Evolutionary conservation across 2,329 filamentous ascomycete genomes (phyloP).

Genomic region (Colletotrichum tanaceti): DNA sequence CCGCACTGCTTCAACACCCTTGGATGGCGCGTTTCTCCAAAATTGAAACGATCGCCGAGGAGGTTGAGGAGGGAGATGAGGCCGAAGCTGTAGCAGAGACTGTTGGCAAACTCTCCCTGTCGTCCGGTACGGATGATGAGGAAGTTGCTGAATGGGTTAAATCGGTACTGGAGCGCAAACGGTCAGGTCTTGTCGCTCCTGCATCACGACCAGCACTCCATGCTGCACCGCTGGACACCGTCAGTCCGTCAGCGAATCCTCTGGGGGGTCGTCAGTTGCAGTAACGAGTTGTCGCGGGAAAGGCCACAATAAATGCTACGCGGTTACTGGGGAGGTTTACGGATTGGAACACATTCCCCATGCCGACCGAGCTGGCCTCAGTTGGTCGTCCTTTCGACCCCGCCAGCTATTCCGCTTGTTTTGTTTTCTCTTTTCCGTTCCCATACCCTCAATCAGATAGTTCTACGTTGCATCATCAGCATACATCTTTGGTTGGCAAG

Average conservation of each 20-base stretch:
- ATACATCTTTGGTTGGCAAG: conserved; percentile 31
- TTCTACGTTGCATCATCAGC: conserved; percentile 39
- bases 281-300: conserved; percentile 8
- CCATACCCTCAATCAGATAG: conserved; percentile 39
- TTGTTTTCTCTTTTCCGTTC: conserved; percentile 31
- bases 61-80: conserved; percentile 71
- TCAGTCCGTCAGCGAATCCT: conserved; percentile 66
- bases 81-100: conserved; percentile 57
- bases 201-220: conserved; percentile 83
- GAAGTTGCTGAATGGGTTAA: conserved; percentile 91
- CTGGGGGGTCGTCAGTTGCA: conserved; percentile 19
- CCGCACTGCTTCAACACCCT: conserved; percentile 86
- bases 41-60: conserved; percentile 78
- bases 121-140: conserved; percentile 67
- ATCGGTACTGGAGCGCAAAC: conserved; percentile 74
- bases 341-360: conserved; percentile 22
- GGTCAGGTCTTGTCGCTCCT: conserved; percentile 64
- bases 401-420: conserved; percentile 3
- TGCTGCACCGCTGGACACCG: conserved; percentile 82
- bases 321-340: conserved; percentile 37
- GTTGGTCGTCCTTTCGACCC: conserved; percentile 29
- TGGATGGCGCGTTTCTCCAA: conserved; percentile 85
- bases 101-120: conserved; percentile 58
- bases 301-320: conserved; percentile 12
- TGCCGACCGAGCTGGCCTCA: conserved; percentile 38